Percentiles rank a stretch among this genome's conserved stretches.
Conservation (phyloP, 2,329 filamentous ascomycete species). For the Penicillium occitanis region DNA sequence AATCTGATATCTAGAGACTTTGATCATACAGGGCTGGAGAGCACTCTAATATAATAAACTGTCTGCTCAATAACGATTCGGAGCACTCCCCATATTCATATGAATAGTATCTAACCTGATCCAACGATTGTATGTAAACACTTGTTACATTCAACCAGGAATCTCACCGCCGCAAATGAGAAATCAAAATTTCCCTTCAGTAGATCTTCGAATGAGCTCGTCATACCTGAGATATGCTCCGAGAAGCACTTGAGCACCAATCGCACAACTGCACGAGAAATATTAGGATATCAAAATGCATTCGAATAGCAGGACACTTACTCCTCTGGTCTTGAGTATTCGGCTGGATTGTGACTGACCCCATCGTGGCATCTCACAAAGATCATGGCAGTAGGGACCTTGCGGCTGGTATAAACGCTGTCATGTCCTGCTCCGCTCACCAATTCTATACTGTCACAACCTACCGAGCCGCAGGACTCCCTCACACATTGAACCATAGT, state of each 20-base stretch:
- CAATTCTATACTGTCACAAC: slow-evolving; percentile 2
- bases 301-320: not conserved
- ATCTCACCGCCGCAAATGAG: not conserved
- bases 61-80: no score
- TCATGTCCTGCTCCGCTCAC: slow-evolving; percentile 37
- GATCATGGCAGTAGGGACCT: slow-evolving; percentile 65
- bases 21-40: no score
- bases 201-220: not conserved
- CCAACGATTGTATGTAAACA: no score
- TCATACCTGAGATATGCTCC: slow-evolving; percentile 19
- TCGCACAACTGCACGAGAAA: not conserved
- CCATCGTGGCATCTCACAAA: slow-evolving; percentile 65
- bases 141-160: not conserved
- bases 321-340: slow-evolving; percentile 40
- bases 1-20: no score
- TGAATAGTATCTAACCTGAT: no score
- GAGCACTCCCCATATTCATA: no score
- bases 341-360: slow-evolving; percentile 63
- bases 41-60: no score
- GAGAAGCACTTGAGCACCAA: slow-evolving; percentile 15
- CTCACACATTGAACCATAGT: slow-evolving; percentile 12
- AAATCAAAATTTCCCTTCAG: slow-evolving; percentile 1
- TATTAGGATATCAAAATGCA: not conserved
- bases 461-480: slow-evolving; percentile 3
- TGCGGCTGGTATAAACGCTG: slow-evolving; percentile 60